Evolutionary conservation across 176 grass and related monocot genomes (phyloP), one percentile per base, ranked within the genome.

Genomic region (Lolium perenne): DNA sequence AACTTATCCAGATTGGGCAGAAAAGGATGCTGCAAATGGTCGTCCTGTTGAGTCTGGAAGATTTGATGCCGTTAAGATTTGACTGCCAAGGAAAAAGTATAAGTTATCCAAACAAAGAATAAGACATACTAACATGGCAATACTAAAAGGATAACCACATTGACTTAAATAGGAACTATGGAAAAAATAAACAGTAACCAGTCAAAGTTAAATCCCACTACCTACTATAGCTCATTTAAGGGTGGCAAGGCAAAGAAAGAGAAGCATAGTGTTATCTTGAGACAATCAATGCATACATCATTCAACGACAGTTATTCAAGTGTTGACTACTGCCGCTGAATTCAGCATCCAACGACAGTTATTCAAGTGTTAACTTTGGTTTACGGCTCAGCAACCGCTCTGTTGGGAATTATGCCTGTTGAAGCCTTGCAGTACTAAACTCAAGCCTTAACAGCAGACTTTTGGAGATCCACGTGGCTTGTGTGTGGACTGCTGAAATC

Each of bases 191-290:
- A 78, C 15, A 71, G 5, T 58, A 17, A 49, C 21, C 25, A 71
- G 38, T 76, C 61, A 70, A 71, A 68, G 55, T 73, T 67, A 38
- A 54, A 79, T 83, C 22, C 38, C 60, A 2, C 40, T 68, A 48
- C 3, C 25, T 25, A 84, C 26, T 41, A 48, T 41, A 78, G 68
- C 6, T 40, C 17, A 71, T 7, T 25, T 72, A 80, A 56, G 32
- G 81, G 15, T 73, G 21, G 15, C 20, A 48, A 75, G 15, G 17
- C 18, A 74, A 18, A n/a, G 13, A 74, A 83, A 60, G 47, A 41
- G 49, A 29, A 72, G 5, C 3, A 2, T 60, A 32, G 15, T 45
- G 3, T 4, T 47, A n/a, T 25, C 20, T 32, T 25, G 57, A 51
- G 77, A 16, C 18, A 81, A 80, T 71, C 22, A 10, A 80, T 69